These are phyloP conservation scores for Lactarius sanguifluus DNA, from an alignment of 768 basidiomycete species.

Conservation along the genomic window DNA sequence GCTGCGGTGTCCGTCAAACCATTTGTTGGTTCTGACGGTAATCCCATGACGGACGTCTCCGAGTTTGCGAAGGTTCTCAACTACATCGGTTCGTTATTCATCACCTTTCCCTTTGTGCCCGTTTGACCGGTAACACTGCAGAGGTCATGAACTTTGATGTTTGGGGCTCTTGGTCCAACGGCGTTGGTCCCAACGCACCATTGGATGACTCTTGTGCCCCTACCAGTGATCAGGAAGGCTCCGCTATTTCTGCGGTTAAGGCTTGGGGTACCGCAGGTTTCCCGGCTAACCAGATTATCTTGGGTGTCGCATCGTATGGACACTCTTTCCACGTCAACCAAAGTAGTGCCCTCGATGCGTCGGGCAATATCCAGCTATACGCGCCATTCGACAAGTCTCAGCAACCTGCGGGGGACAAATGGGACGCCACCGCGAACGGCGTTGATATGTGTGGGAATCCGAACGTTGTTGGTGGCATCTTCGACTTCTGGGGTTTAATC, in stretches of 20 bases:
- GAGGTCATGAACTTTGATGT: conserved; percentile 29
- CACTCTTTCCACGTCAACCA: conserved; percentile 60
- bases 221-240: conserved; percentile 1
- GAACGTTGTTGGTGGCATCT: conserved; percentile 22
- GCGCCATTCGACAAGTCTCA: conserved; percentile 49
- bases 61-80: conserved; percentile 24
- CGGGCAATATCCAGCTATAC: conserved; percentile 44
- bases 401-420: conserved; percentile 45
- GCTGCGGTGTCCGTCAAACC: conserved; percentile 8
- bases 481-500: conserved; percentile 28
- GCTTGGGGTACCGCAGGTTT: conserved; percentile 25
- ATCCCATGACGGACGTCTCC: conserved; percentile 16
- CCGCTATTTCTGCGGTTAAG: conserved; percentile 21
- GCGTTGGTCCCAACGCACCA: conserved; percentile 27
- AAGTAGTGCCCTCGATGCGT: conserved; percentile 39
- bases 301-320: conserved; percentile 85
- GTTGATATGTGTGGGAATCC: conserved; percentile 41
- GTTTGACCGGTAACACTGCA: neutral
- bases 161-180: conserved; percentile 16
- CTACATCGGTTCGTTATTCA: conserved; percentile 20
- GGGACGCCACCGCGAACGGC: conserved; percentile 32
- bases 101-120: neutral
- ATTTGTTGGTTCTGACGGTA: neutral
- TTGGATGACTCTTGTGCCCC: conserved; percentile 27
- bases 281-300: conserved; percentile 56